phyloP scores from a whole-genome alignment of 148 eudicot species.

The Rhododendron simsii region DNA sequence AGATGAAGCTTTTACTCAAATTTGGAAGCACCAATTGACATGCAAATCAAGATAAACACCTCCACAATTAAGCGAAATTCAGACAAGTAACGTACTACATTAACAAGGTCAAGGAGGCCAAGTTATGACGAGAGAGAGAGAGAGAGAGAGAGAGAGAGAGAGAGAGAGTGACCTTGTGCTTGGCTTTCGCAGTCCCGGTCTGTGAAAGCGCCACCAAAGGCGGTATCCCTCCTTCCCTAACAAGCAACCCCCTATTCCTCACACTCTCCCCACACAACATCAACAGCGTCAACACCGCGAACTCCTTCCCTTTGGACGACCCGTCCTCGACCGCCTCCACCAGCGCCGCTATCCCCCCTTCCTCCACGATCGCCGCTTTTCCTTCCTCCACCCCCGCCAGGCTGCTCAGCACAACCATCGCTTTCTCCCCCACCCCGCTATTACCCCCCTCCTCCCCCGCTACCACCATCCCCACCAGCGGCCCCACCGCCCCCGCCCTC shows the following conservation, averaged over 20 bases:
- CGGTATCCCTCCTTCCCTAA: constrained; percentile 86
- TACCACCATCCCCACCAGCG: constrained; percentile 58
- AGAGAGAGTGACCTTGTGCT: constrained; percentile 60
- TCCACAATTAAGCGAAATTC: neutral
- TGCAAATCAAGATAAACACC: neutral
- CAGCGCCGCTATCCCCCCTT: constrained; percentile 71
- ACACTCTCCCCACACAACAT: constrained; percentile 61
- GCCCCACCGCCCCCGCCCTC: constrained; percentile 72
- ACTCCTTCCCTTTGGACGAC: constrained; percentile 75
- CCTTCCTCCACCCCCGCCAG: constrained; percentile 56
- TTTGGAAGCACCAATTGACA: neutral
- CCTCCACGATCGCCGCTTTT: constrained; percentile 54
- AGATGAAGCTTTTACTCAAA: neutral
- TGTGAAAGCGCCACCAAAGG: constrained; percentile 82
- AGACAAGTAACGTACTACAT: neutral
- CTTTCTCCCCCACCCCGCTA: constrained; percentile 74
- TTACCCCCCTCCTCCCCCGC: constrained; percentile 57
- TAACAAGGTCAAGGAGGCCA: too few species aligned
- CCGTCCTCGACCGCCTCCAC: constrained; percentile 84
- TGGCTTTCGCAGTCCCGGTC: constrained; percentile 62
- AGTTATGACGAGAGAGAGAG: too few species aligned
- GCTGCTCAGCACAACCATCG: constrained; percentile 79
- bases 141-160: neutral
- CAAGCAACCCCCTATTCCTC: constrained; percentile 56
- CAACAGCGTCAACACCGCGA: constrained; percentile 70